Evolutionary conservation across 2,329 filamentous ascomycete genomes (phyloP).

Genomic region (Neoscytalidium dimidiatum): DNA sequence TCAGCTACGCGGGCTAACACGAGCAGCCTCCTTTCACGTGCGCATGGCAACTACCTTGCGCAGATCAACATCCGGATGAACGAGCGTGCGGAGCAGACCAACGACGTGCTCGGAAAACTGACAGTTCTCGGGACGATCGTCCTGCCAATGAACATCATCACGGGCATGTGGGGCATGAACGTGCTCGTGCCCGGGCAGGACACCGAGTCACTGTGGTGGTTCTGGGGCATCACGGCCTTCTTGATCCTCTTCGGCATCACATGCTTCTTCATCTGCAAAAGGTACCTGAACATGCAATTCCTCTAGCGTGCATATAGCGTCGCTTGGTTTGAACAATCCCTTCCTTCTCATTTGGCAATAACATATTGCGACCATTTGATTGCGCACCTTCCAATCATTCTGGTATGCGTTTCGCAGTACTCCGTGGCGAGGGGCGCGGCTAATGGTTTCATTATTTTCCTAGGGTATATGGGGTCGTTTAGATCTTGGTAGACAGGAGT

Average conservation of each 20-base stretch:
- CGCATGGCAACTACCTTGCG: conserved; percentile 96
- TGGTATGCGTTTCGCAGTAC: neutral
- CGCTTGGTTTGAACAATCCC: neutral
- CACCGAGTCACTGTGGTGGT: conserved; percentile 63
- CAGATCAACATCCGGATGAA: conserved; percentile 99
- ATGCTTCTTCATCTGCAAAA: conserved; percentile 81
- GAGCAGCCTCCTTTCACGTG: conserved; percentile 77
- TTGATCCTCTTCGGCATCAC: conserved; percentile 75
- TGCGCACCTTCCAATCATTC: neutral
- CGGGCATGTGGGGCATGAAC: conserved; percentile 99
- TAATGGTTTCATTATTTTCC: neutral
- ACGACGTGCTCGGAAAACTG: conserved; percentile 90
- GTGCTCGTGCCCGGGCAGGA: conserved; percentile 93
- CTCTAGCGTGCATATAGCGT: conserved; percentile 10
- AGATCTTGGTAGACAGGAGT: neutral
- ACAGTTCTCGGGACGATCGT: conserved; percentile 97
- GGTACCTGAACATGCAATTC: conserved; percentile 58
- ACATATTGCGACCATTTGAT: neutral
- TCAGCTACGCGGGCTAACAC: conserved; percentile 19
- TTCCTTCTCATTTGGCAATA: neutral
- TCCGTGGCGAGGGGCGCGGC: neutral
- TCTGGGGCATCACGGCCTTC: conserved; percentile 66
- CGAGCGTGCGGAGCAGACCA: conserved; percentile 92
- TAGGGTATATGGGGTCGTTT: conserved; percentile 18
- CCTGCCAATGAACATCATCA: conserved; percentile 98